Evolutionary conservation across 768 basidiomycete species (phyloP), one percentile per base, ranked within the genome.

Genomic region (Amanita brunnescens): DNA sequence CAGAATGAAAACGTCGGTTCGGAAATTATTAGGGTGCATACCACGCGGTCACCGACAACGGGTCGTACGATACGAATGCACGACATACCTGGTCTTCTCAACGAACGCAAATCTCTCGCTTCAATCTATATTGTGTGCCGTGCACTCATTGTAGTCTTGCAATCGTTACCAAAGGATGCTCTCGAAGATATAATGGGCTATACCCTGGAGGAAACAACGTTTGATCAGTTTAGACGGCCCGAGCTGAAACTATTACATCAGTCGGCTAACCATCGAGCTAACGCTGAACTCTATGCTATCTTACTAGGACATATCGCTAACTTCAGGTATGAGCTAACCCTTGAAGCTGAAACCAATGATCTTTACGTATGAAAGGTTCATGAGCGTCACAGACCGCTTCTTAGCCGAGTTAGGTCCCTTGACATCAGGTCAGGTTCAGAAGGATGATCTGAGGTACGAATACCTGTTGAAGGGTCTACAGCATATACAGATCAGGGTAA

Each of bases 321-420:
- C 58, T 72, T 89, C 53, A 77, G 91, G 90, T 91, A 55, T 29
- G 83, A 26, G 30, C 42, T 37, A 24, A 5, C 43, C 18, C 7
- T 45, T 24, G 35, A 5, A 13, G 47, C 14, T 37, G 7, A 48
- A 14, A 16, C 9, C 14, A 13, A 43, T 18, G 21, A 53, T 47
- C 20, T 16, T 42, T 2, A 18, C 6, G 18, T 29, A 5, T 10
- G 23, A 16, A 26, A 91, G 92, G 47, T 97, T 97, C 58, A 74
- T 87, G 57, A 93, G 85, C 53, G 89, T 97, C n/a, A 91, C 90
- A 3, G 92, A 96, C 67, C 81, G 91, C 0, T 97, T 94, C 64
- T 67, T 93, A 46, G 75, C 76, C 1, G 93, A 94, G 59, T 72
- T 97, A 30, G 73, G 71, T 5, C 88, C 88, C 24, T 74, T 91